Evolutionary conservation across 2,329 filamentous ascomycete genomes (phyloP).

Genomic region (Clonostachys byssicola): DNA sequence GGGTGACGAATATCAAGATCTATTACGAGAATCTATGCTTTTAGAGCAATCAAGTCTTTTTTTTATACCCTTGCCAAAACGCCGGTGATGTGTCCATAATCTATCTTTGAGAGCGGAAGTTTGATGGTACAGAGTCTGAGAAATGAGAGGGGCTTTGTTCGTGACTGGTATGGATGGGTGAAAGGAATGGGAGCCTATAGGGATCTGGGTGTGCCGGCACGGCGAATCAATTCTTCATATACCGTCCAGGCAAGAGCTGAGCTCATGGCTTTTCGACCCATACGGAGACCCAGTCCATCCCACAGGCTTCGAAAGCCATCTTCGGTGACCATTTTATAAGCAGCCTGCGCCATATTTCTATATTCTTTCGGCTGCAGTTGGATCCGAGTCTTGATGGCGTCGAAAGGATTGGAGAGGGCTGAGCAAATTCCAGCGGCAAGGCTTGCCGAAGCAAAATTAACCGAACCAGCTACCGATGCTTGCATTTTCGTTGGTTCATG

Average conservation of each 20-base stretch:
- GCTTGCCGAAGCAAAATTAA: constrained; percentile 84
- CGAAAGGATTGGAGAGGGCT: constrained; percentile 90
- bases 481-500: constrained; percentile 17
- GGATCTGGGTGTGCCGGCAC: too few relatives aligned
- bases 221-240: constrained; percentile 85
- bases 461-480: constrained; percentile 43
- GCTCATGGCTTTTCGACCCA: constrained; percentile 87
- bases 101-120: neutral
- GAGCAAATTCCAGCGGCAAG: constrained; percentile 80
- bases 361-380: constrained; percentile 85
- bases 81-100: neutral
- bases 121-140: neutral
- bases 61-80: neutral
- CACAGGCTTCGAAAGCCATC: constrained; percentile 80
- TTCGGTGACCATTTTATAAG: constrained; percentile 71
- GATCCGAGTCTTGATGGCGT: constrained; percentile 91
- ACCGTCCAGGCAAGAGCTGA: constrained; percentile 96
- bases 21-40: neutral
- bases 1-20: neutral
- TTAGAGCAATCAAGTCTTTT: neutral
- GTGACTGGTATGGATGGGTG: neutral
- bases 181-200: too few relatives aligned
- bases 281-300: constrained; percentile 80
- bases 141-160: neutral
- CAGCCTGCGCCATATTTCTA: constrained; percentile 75